Percentiles rank a stretch among this genome's conserved stretches.
Evolutionary conservation across 352 stramenopile genomes (phyloP).

Genomic region (Blastocystis sp.): DNA sequence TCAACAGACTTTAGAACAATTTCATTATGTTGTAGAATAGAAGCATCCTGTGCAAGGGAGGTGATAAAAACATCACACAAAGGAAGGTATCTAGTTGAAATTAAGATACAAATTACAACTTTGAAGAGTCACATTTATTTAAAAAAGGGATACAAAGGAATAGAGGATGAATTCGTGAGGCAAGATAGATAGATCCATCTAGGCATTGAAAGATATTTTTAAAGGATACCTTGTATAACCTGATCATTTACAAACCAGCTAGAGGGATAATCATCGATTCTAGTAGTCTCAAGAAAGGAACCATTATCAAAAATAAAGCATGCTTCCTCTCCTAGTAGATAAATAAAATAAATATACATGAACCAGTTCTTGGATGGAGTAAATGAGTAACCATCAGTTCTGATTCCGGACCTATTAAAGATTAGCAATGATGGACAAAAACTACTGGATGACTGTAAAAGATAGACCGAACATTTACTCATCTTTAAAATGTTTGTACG

Average conservation of each 20-base stretch:
- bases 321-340: background rate
- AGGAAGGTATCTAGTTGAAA: background rate
- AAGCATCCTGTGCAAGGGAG: background rate
- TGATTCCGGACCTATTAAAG: background rate
- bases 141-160: constrained; percentile 58
- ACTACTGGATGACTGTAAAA: background rate
- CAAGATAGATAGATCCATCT: constrained; percentile 8
- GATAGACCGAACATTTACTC: background rate
- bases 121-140: background rate
- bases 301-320: constrained; percentile 8
- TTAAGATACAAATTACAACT: background rate
- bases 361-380: background rate
- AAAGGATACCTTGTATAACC: constrained; percentile 19
- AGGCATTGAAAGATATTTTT: background rate
- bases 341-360: background rate
- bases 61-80: constrained; percentile 30
- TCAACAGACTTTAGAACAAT: background rate
- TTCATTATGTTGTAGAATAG: background rate
- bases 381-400: background rate
- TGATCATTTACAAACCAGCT: constrained; percentile 65
- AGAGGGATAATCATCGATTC: background rate
- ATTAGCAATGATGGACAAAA: no score
- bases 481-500: background rate
- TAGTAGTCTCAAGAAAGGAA: background rate
- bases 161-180: constrained; percentile 25